phyloP scores from a whole-genome alignment of 495 filamentous ascomycete genomes.

The Daldinia loculata region DNA sequence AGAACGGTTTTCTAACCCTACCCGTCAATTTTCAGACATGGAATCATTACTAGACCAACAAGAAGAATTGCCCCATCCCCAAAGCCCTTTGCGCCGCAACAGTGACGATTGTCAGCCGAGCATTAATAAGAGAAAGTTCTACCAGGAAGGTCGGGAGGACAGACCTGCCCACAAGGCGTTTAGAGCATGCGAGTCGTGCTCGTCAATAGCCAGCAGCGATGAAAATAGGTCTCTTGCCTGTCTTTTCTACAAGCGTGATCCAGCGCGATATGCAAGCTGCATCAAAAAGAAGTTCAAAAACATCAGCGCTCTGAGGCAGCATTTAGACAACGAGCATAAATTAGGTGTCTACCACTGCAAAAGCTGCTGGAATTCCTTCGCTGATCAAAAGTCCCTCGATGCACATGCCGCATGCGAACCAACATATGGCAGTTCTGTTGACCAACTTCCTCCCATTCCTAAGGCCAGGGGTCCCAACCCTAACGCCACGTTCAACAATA shows the following conservation, averaged over 20 bases:
- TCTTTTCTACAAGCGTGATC: constrained; percentile 38
- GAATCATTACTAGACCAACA: background rate
- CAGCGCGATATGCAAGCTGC: constrained; percentile 13
- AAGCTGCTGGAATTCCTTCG: constrained; percentile 24
- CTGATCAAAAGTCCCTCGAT: constrained; percentile 4
- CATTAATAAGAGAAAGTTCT: constrained; percentile 3
- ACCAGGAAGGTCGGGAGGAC: background rate
- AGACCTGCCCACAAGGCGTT: background rate
- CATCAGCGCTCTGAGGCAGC: constrained; percentile 34
- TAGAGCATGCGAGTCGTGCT: constrained; percentile 15
- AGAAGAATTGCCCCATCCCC: background rate
- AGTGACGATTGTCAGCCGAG: background rate
- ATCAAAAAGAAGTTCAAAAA: constrained; percentile 22
- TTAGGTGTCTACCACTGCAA: constrained; percentile 23
- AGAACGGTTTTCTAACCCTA: background rate
- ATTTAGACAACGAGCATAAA: constrained; percentile 30
- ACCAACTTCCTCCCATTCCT: background rate
- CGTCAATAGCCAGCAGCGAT: background rate
- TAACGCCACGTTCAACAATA: constrained; percentile 19
- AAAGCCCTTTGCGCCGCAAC: background rate
- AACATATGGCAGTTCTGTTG: constrained; percentile 26
- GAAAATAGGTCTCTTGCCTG: constrained; percentile 26
- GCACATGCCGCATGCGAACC: constrained; percentile 17
- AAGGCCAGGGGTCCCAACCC: no score
- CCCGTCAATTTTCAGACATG: background rate